Evolutionary conservation across 2,329 filamentous ascomycete species (phyloP).

Genomic region (Neonectria hederae): DNA sequence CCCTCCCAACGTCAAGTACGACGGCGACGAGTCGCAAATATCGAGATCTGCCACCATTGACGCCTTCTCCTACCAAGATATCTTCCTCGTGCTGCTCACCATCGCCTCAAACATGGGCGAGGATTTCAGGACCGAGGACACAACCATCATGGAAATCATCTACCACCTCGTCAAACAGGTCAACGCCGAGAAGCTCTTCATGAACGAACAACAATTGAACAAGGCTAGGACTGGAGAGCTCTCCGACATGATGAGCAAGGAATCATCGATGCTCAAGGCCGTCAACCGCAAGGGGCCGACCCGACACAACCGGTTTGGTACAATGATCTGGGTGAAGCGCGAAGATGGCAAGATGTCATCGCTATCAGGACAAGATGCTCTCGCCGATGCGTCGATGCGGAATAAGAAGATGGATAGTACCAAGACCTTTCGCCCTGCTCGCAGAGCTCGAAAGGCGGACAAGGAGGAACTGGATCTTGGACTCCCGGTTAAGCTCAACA

Average conservation of each 20-base stretch:
- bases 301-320: constrained; percentile 92
- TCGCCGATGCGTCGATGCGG: constrained; percentile 76
- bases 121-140: constrained; percentile 89
- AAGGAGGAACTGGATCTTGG: constrained; percentile 80
- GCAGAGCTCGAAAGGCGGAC: constrained; percentile 67
- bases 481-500: constrained; percentile 73
- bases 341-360: constrained; percentile 86
- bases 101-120: constrained; percentile 93
- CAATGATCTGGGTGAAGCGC: constrained; percentile 95
- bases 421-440: constrained; percentile 90
- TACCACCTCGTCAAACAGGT: constrained; percentile 94
- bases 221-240: constrained; percentile 78
- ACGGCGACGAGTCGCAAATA: constrained; percentile 90
- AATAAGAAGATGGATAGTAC: constrained; percentile 89
- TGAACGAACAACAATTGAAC: constrained; percentile 77
- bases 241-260: constrained; percentile 78
- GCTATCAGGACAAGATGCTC: constrained; percentile 86
- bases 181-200: constrained; percentile 84
- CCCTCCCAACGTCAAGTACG: constrained; percentile 75
- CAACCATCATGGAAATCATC: constrained; percentile 88
- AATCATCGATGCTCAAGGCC: constrained; percentile 81
- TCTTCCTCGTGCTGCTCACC: constrained; percentile 85
- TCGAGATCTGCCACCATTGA: constrained; percentile 89
- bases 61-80: constrained; percentile 89
- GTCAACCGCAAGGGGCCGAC: constrained; percentile 83